Evolutionary conservation across 2,329 filamentous ascomycete species (phyloP), one percentile per base, ranked within the genome.

Genomic region (Penicillium sp.): DNA sequence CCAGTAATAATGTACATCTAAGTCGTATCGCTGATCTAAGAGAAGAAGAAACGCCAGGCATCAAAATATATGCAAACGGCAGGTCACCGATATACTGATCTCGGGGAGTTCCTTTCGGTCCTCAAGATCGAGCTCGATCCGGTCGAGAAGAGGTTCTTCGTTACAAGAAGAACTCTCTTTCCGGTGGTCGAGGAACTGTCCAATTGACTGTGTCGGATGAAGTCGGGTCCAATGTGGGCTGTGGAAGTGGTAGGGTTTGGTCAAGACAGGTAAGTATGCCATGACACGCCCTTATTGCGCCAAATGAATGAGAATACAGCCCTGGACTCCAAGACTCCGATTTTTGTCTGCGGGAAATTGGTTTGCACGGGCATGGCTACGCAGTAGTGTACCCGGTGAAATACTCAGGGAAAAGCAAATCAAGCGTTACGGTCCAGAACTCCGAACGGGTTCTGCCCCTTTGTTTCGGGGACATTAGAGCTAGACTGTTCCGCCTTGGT

Each of bases 391-490:
- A 17, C 9, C n/a, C 20, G n/a, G 21, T 17, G 36, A 7, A 13
- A 39, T 24, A 39, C 7, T 39, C 7, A n/a, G 21, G 13, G 4
- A 24, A 18, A 48, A 12, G 37, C 12, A 18, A 26, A 48, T 62
- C 45, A 63, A 20, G 62, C 60, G 42, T 60, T 51, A 36, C 54
- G 61, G n/a, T 64, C 59, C 37, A 71, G 46, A 36, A 71, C 68
- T 2, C 58, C 67, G 48, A 63, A 71, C 2, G 67, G 68, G 41
- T 71, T 71, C 13, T 62, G 56, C 30, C 52, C 66, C 53, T 68
- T 65, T 7, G 59, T 54, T 7, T 60, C 59, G 18, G 59, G 43
- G 21, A 51, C 24, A 30, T 23, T 48, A 7, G 61, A 39, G 6
- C 40, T 36, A 32, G 59, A 52, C 3, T 56, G 42, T 8, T 67